These are phyloP conservation scores for Colletotrichum sp. DNA, from an alignment of 2,329 filamentous ascomycete genomes.

Conservation along the genomic window DNA sequence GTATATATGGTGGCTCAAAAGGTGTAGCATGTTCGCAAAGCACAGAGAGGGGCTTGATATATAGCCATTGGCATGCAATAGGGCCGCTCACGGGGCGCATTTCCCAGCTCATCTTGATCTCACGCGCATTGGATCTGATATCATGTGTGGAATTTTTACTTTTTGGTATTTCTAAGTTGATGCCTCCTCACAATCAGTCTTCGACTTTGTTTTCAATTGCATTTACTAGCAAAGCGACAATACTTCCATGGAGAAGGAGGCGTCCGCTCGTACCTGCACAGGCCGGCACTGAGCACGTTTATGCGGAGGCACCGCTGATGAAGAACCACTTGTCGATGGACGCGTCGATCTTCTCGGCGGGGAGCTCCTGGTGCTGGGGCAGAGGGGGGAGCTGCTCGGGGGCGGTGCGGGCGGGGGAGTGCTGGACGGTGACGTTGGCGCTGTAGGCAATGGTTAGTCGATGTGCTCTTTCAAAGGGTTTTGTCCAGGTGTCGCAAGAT, in stretches of 20 bases:
- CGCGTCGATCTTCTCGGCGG: conserved; percentile 87
- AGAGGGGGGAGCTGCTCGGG: conserved; percentile 76
- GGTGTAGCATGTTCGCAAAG: neutral
- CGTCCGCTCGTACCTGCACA: neutral
- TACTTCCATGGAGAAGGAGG: neutral
- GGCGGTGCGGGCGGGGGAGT: conserved; percentile 76
- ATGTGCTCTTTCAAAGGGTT: neutral
- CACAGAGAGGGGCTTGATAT: neutral
- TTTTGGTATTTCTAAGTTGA: conserved; percentile 17
- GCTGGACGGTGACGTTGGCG: conserved; percentile 78
- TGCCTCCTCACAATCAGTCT: neutral
- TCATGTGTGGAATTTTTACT: neutral
- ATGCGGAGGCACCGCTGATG: conserved; percentile 94
- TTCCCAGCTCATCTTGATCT: neutral
- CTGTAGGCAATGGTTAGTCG: conserved; percentile 52
- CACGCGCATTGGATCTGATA: neutral
- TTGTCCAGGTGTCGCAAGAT: conserved; percentile 1
- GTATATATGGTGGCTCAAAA: neutral
- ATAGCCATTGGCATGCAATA: neutral
- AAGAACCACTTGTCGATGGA: conserved; percentile 99
- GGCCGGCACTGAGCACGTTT: conserved; percentile 36
- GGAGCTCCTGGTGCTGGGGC: conserved; percentile 78
- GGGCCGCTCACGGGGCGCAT: neutral
- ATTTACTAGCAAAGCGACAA: conserved; percentile 1
- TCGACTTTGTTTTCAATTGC: neutral